These are phyloP conservation scores for Musa balbisiana DNA, from an alignment of 202 grass and related monocot genomes.

Conservation along the genomic window DNA sequence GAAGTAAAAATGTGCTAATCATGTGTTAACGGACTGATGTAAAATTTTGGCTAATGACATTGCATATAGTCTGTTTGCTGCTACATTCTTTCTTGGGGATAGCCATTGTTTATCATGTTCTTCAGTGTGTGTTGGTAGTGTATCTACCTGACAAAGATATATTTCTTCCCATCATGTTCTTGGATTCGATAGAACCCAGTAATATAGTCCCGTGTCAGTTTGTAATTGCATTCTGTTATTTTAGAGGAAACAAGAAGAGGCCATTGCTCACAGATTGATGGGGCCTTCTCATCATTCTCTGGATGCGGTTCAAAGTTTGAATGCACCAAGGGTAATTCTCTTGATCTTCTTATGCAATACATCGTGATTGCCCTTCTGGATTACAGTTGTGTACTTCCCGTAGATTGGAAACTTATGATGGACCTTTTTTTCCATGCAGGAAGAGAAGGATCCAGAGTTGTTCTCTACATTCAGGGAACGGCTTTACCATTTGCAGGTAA, in stretches of 20 bases:
- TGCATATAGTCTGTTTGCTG: not conserved
- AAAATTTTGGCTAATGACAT: too few species aligned
- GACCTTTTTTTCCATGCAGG: constrained; percentile 32
- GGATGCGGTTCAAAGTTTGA: constrained; percentile 63
- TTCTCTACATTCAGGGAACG: constrained; percentile 95
- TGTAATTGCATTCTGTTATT: constrained; percentile 24
- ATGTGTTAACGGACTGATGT: too few species aligned
- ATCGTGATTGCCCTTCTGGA: too few species aligned
- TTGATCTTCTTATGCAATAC: too few species aligned
- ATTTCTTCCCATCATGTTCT: not conserved
- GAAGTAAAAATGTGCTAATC: too few species aligned
- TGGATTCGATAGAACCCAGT: not conserved
- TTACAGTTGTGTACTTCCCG: not conserved
- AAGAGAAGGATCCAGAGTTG: constrained; percentile 80
- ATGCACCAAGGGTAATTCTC: constrained; percentile 63
- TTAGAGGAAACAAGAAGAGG: constrained; percentile 65
- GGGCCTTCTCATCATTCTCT: constrained; percentile 56
- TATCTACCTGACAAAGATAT: not conserved
- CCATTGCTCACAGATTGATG: constrained; percentile 63
- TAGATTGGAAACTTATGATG: constrained; percentile 12
- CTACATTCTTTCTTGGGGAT: not conserved
- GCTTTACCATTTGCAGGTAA: constrained; percentile 79
- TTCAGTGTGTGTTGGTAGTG: not conserved
- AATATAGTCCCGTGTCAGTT: not conserved
- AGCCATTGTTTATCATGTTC: not conserved